Evolutionary conservation across 768 basidiomycete genomes (phyloP), one percentile per base, ranked within the genome.

Genomic region (Boletus speciosus): DNA sequence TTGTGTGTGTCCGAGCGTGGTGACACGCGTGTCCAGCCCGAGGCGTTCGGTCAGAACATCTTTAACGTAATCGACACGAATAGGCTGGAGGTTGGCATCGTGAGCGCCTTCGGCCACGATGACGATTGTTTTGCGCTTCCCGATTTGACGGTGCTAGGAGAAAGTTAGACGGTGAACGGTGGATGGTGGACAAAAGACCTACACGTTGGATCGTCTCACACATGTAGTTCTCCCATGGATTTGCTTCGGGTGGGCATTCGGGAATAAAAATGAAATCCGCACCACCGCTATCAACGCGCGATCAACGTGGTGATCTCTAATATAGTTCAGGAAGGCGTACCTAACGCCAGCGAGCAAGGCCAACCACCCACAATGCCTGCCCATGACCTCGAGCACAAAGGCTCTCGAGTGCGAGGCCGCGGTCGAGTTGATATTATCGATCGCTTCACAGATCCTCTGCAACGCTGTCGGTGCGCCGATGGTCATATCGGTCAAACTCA

Each of bases 311-410:
- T 2, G 23, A 11, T 31, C 36, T 29, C 27, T 23, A 21, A 29
- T 25, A 21, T 1, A 16, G 34, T 42, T 7, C 6, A 15, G 37
- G 4, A 15, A 34, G 5, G 74, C 82, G 54, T 64, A 90, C 86
- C 90, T 90, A 47, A 98, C 88, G 57, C 90, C 94, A 11, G 94
- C 97, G 64, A 94, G 79, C 23, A 98, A 77, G 3, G 97, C 94
- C 16, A 98, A 78, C 97, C 97, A 99, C n/a, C 97, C 97, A 71
- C 97, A 98, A 68, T 98, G 92, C 52, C 96, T 78, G n/a, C 97
- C 97, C 97, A 98, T 99, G 49, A 98, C 97, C 71, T 98, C 97
- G 38, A 99, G 79, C 39, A 99, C 95, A 70, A 99, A 99, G 0
- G 97, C 97, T 53, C 97, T 83, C 29, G 94, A 98, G 71, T 99